phyloP scores from a whole-genome alignment of 2,329 filamentous ascomycete species.

The Fusarium sarcochroum region DNA sequence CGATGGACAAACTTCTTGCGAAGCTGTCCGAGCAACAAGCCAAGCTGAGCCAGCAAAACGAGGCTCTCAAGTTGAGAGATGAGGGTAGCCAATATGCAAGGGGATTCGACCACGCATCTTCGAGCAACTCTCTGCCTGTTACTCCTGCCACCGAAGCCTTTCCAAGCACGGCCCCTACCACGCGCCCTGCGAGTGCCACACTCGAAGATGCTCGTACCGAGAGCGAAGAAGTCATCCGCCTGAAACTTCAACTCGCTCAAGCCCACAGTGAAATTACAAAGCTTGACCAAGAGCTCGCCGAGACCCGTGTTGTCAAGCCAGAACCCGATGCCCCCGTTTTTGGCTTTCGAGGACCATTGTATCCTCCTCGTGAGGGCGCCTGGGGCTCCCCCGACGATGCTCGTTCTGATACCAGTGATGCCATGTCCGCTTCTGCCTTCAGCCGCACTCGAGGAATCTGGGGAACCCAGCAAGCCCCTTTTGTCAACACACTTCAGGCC shows the following conservation, averaged over 20 bases:
- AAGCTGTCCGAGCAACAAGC: conserved; percentile 80
- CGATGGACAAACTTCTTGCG: conserved; percentile 80
- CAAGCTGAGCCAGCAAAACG: conserved; percentile 70
- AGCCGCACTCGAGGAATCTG: conserved; percentile 70
- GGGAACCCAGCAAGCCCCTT: conserved; percentile 63
- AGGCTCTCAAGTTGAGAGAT: conserved; percentile 62
- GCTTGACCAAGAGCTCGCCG: conserved; percentile 79
- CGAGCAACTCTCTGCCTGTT: conserved; percentile 72
- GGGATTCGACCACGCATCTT: conserved; percentile 63
- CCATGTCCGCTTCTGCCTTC: conserved; percentile 65
- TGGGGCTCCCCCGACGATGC: conserved; percentile 70
- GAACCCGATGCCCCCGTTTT: conserved; percentile 55
- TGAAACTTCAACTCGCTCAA: conserved; percentile 79
- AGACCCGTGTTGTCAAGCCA: conserved; percentile 72
- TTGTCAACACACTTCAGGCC: conserved; percentile 54
- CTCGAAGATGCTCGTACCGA: conserved; percentile 59
- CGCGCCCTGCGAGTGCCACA: conserved; percentile 66
- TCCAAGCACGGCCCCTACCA: conserved; percentile 62
- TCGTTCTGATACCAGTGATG: conserved; percentile 70
- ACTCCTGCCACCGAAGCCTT: conserved; percentile 72
- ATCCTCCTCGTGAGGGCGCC: conserved; percentile 57
- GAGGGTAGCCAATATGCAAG: conserved; percentile 55
- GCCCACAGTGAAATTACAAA: conserved; percentile 79
- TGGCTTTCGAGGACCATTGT: conserved; percentile 40
- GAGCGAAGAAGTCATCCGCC: conserved; percentile 73